A percentile compares a stretch with the other conserved stretches of the same genome.
phyloP scores from a whole-genome alignment of 768 basidiomycete species.

The Xanthoconium stramineum region DNA sequence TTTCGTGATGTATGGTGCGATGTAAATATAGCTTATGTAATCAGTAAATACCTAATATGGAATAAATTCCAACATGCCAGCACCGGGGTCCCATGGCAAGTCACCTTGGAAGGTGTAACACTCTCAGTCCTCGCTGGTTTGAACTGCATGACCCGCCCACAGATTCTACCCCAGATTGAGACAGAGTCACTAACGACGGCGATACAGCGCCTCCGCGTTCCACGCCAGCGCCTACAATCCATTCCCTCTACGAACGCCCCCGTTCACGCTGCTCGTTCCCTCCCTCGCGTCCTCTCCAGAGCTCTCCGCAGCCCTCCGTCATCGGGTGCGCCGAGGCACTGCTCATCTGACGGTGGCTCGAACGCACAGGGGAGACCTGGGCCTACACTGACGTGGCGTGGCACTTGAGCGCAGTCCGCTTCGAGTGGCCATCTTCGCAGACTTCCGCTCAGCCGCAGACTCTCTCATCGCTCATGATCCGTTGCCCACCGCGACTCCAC shows the following conservation, averaged over 20 bases:
- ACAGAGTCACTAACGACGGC: background rate
- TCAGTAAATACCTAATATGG: too few species aligned
- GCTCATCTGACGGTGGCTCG: slow-evolving; percentile 34
- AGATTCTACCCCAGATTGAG: slow-evolving; percentile 8
- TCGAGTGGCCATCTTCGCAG: slow-evolving; percentile 21
- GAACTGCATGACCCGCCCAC: background rate
- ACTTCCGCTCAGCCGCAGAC: too few species aligned
- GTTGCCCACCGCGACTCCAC: too few species aligned
- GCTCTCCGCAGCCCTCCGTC: slow-evolving; percentile 57
- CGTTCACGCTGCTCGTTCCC: slow-evolving; percentile 56
- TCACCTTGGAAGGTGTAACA: slow-evolving; percentile 23
- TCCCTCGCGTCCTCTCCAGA: slow-evolving; percentile 32
- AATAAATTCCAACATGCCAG: too few species aligned
- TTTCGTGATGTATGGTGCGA: too few species aligned
- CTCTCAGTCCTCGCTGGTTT: background rate
- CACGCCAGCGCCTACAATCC: slow-evolving; percentile 51
- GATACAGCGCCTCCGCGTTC: slow-evolving; percentile 1
- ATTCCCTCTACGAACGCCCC: slow-evolving; percentile 56
- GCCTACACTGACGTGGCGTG: slow-evolving; percentile 19
- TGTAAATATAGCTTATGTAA: too few species aligned
- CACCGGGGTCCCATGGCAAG: background rate
- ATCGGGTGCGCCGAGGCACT: slow-evolving; percentile 44
- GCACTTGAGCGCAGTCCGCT: slow-evolving; percentile 13
- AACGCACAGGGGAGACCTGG: slow-evolving; percentile 13
- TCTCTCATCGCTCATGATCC: too few species aligned